Conservation (phyloP, 2,329 filamentous ascomycete species). For the Whalleya microplaca region DNA sequence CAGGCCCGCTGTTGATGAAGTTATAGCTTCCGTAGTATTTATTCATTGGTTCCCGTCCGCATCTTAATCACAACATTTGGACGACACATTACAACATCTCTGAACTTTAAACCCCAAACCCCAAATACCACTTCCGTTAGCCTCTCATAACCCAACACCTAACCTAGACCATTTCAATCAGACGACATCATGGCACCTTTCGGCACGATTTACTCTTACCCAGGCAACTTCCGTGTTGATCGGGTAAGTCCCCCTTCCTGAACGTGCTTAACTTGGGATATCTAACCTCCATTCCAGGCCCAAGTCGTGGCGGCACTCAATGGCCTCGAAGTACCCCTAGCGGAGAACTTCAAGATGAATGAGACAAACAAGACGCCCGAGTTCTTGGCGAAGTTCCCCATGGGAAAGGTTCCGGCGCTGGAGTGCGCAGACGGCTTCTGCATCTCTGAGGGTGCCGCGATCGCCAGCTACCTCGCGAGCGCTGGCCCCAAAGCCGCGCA, state of each 20-base stretch:
- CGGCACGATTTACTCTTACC: conserved; percentile 44
- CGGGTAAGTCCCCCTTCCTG: conserved; percentile 35
- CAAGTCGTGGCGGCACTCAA: conserved; percentile 44
- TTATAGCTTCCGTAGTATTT: background rate
- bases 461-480: conserved; percentile 50
- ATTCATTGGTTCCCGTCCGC: background rate
- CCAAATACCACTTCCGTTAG: too few species aligned
- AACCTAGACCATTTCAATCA: background rate
- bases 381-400: conserved; percentile 54
- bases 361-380: conserved; percentile 48
- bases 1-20: background rate
- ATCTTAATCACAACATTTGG: conserved; percentile 16
- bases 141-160: background rate
- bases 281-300: conserved; percentile 32
- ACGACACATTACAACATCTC: conserved; percentile 20
- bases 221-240: conserved; percentile 41
- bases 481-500: conserved; percentile 48
- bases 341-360: conserved; percentile 44
- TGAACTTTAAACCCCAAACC: too few species aligned
- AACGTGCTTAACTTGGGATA: background rate
- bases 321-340: conserved; percentile 40
- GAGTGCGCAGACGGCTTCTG: conserved; percentile 51
- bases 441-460: conserved; percentile 51
- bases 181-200: conserved; percentile 42
- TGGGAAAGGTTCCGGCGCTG: conserved; percentile 55